phyloP scores from a whole-genome alignment of 257 asterid species.

The Gentiana dahurica region DNA sequence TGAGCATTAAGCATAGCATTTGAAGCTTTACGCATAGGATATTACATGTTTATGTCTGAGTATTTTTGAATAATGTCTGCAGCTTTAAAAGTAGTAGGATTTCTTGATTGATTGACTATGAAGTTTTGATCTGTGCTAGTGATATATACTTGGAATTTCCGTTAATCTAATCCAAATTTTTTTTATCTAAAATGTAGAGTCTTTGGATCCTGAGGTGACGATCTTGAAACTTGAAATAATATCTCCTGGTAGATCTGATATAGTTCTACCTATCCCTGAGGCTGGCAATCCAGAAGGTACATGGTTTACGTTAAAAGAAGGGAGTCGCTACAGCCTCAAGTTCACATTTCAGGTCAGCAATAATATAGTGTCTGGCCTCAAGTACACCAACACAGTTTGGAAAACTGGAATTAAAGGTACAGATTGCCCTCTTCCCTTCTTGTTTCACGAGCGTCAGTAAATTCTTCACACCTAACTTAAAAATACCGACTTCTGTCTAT shows the following conservation, averaged over 20 bases:
- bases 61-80: too few species aligned
- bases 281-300: constrained; percentile 50
- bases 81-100: too few species aligned
- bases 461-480: too few species aligned
- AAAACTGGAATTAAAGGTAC: constrained; percentile 67
- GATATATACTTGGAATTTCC: too few species aligned
- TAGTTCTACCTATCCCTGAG: constrained; percentile 47
- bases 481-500: too few species aligned
- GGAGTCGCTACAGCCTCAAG: constrained; percentile 46
- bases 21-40: too few species aligned
- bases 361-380: constrained; percentile 65
- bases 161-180: too few species aligned
- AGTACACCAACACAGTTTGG: constrained; percentile 63
- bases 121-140: too few species aligned
- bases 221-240: constrained; percentile 48
- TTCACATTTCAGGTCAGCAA: constrained; percentile 56
- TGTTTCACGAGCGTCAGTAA: background rate
- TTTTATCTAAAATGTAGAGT: constrained; percentile 23
- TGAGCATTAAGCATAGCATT: too few species aligned
- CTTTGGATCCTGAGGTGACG: constrained; percentile 65
- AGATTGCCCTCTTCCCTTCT: constrained; percentile 1
- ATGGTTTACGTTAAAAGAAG: constrained; percentile 71
- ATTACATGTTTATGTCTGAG: too few species aligned
- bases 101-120: too few species aligned
- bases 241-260: constrained; percentile 47